Conservation (phyloP, 1,139 yeast genomes). For the Protomyces gravidus region DNA sequence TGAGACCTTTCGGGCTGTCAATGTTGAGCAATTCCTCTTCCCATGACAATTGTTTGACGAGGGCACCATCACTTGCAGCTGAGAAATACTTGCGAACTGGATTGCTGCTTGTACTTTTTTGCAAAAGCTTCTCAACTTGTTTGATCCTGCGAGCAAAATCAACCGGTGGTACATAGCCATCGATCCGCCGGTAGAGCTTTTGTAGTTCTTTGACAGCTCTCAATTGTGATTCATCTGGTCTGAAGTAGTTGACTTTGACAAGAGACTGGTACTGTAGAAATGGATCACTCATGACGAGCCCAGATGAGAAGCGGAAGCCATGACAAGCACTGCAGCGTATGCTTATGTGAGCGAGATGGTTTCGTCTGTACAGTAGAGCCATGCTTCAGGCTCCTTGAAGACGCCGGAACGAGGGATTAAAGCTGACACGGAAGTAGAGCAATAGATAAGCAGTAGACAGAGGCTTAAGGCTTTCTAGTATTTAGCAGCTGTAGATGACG, state of each 20-base stretch:
- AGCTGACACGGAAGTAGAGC: too few relatives aligned
- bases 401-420: too few relatives aligned
- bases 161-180: slow-evolving; percentile 57
- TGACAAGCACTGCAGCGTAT: background rate
- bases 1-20: slow-evolving; percentile 68
- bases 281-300: slow-evolving; percentile 60
- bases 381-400: too few relatives aligned
- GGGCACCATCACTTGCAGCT: slow-evolving; percentile 10
- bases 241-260: slow-evolving; percentile 50
- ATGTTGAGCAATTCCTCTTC: slow-evolving; percentile 60
- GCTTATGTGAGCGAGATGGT: background rate
- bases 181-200: slow-evolving; percentile 55
- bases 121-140: slow-evolving; percentile 40
- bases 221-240: slow-evolving; percentile 56
- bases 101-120: slow-evolving; percentile 12
- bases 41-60: slow-evolving; percentile 35
- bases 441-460: too few relatives aligned
- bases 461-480: too few relatives aligned
- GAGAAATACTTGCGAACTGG: slow-evolving; percentile 35
- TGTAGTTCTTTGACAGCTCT: slow-evolving; percentile 63
- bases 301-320: slow-evolving; percentile 4
- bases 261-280: slow-evolving; percentile 54
- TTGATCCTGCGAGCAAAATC: slow-evolving; percentile 50
- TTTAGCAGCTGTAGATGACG: too few relatives aligned
- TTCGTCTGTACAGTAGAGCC: too few relatives aligned